Percentiles rank a stretch among this genome's conserved stretches.
Evolutionary conservation across 495 filamentous ascomycete species (phyloP).

Genomic region (Astrothelium macrocarpum): DNA sequence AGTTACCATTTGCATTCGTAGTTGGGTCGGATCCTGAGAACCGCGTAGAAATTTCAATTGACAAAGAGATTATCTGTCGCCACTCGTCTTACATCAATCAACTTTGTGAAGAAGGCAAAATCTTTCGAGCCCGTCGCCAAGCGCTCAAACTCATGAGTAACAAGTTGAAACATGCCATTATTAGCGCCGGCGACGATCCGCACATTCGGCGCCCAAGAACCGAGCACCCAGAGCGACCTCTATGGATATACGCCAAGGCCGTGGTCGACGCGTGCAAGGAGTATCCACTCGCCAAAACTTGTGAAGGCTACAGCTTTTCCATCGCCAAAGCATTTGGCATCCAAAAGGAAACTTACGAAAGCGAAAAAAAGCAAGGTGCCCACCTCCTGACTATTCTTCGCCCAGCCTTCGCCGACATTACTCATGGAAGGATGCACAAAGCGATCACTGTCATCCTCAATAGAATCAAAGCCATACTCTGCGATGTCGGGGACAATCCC

Average conservation of each 20-base stretch:
- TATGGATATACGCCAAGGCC: background rate
- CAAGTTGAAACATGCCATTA: background rate
- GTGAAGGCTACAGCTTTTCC: background rate
- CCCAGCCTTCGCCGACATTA: background rate
- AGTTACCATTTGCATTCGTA: background rate
- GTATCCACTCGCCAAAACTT: background rate
- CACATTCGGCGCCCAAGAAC: background rate
- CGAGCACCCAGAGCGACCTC: background rate
- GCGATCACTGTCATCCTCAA: background rate
- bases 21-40: background rate
- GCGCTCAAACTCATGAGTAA: background rate
- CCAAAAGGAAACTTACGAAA: background rate
- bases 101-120: background rate
- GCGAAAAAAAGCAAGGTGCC: background rate
- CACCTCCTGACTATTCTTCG: background rate
- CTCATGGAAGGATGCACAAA: background rate
- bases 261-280: background rate
- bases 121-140: background rate
- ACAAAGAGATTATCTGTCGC: background rate
- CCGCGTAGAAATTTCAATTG: background rate
- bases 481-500: background rate
- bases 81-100: background rate
- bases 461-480: background rate
- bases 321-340: background rate
- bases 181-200: background rate